These are phyloP conservation scores for Aquilaria sinensis DNA, from an alignment of 345 rosid genomes.

Conservation along the genomic window DNA sequence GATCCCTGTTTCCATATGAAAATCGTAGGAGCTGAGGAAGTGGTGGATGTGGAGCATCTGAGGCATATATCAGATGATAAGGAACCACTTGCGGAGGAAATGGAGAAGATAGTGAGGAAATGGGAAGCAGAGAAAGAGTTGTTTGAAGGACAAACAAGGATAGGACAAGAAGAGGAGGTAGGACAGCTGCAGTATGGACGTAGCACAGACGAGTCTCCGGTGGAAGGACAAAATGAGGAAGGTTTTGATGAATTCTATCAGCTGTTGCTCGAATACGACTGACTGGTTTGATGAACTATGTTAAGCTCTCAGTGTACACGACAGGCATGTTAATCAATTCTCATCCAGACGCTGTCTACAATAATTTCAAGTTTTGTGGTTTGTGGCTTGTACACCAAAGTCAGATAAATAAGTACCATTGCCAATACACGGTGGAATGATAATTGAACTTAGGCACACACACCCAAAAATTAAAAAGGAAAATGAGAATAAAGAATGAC, in stretches of 20 bases:
- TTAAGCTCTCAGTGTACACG: too few relatives aligned
- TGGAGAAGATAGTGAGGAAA: slow-evolving; percentile 38
- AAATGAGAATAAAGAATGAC: too few relatives aligned
- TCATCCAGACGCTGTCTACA: too few relatives aligned
- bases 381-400: too few relatives aligned
- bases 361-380: too few relatives aligned
- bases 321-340: too few relatives aligned
- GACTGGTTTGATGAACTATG: background rate
- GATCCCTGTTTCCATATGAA: too few relatives aligned
- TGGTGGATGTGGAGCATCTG: slow-evolving; percentile 45
- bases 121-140: slow-evolving; percentile 50
- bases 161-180: background rate
- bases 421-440: too few relatives aligned
- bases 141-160: slow-evolving; percentile 41
- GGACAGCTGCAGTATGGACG: slow-evolving; percentile 7
- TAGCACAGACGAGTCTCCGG: slow-evolving; percentile 8
- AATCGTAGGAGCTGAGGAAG: slow-evolving; percentile 36
- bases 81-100: slow-evolving; percentile 34
- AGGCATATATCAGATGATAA: slow-evolving; percentile 48
- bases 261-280: slow-evolving; percentile 21
- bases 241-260: slow-evolving; percentile 28
- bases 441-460: too few relatives aligned
- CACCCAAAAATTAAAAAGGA: too few relatives aligned
- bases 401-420: too few relatives aligned
- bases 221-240: slow-evolving; percentile 2